Conservation (phyloP, 2,329 filamentous ascomycete species). For the Chalaropsis ovoidea region DNA sequence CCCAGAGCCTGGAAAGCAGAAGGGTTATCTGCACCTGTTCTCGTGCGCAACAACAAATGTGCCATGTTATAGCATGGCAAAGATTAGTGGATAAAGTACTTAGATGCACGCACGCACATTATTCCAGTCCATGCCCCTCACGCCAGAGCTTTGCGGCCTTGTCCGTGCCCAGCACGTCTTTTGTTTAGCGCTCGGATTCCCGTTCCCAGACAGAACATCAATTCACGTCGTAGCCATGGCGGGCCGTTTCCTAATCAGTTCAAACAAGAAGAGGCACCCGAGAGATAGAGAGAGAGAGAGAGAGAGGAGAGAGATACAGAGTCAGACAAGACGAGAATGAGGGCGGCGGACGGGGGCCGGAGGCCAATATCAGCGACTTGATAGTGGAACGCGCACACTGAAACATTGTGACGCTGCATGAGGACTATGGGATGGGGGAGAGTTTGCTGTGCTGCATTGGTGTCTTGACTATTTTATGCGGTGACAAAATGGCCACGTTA, state of each 20-base stretch:
- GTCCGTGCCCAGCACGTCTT: neutral
- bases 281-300: neutral
- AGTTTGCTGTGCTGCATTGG: too few species aligned
- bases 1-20: too few species aligned
- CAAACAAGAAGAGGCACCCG: neutral
- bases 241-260: neutral
- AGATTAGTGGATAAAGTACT: too few species aligned
- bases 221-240: neutral
- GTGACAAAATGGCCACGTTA: too few species aligned
- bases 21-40: too few species aligned
- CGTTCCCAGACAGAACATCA: neutral
- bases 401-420: too few species aligned
- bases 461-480: too few species aligned
- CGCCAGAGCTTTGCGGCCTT: conserved; percentile 10
- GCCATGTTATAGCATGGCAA: too few species aligned
- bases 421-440: too few species aligned
- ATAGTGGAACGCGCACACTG: too few species aligned
- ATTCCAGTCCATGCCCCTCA: neutral
- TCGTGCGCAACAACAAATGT: too few species aligned
- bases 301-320: neutral
- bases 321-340: neutral
- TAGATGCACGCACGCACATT: neutral
- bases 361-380: neutral
- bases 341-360: neutral
- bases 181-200: conserved; percentile 11